phyloP scores from a whole-genome alignment of 2,329 filamentous ascomycete genomes.

The Waltergamsia citrina region DNA sequence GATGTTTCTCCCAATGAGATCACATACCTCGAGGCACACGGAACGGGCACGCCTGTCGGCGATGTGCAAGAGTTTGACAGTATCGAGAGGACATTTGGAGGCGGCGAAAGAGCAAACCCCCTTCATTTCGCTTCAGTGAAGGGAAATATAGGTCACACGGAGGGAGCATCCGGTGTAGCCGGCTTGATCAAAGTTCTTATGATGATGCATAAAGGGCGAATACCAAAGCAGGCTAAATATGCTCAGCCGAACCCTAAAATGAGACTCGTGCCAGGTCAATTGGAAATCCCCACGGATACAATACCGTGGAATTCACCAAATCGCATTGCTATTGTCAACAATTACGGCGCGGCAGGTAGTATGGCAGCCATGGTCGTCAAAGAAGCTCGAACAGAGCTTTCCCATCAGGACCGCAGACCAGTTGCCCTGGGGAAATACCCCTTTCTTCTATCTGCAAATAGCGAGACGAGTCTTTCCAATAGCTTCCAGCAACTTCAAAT shows the following conservation, averaged over 20 bases:
- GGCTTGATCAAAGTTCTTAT: slow-evolving; percentile 4
- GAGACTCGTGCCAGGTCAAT: not conserved
- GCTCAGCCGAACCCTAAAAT: slow-evolving; percentile 3
- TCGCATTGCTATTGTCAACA: too few species aligned
- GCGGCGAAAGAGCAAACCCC: slow-evolving; percentile 14
- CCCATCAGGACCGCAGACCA: too few species aligned
- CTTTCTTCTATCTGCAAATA: too few species aligned
- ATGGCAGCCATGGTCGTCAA: too few species aligned
- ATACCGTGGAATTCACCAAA: too few species aligned
- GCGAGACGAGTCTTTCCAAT: too few species aligned
- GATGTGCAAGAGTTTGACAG: slow-evolving; percentile 35
- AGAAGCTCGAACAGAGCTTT: too few species aligned
- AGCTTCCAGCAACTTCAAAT: too few species aligned
- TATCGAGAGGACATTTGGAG: slow-evolving; percentile 12
- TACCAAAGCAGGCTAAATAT: slow-evolving; percentile 8
- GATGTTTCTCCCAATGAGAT: slow-evolving; percentile 17
- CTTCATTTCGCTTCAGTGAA: slow-evolving; percentile 37
- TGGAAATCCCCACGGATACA: too few species aligned
- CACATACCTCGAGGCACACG: slow-evolving; percentile 20
- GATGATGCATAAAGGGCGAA: slow-evolving; percentile 7
- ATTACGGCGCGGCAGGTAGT: too few species aligned
- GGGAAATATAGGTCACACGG: slow-evolving; percentile 25
- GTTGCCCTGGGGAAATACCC: too few species aligned
- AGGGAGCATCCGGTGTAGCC: slow-evolving; percentile 11
- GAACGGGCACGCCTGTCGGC: slow-evolving; percentile 33